Percentiles rank a stretch among this genome's conserved stretches.
phyloP scores from a whole-genome alignment of 163 green algal species.

The Prototheca wickerhamii region DNA sequence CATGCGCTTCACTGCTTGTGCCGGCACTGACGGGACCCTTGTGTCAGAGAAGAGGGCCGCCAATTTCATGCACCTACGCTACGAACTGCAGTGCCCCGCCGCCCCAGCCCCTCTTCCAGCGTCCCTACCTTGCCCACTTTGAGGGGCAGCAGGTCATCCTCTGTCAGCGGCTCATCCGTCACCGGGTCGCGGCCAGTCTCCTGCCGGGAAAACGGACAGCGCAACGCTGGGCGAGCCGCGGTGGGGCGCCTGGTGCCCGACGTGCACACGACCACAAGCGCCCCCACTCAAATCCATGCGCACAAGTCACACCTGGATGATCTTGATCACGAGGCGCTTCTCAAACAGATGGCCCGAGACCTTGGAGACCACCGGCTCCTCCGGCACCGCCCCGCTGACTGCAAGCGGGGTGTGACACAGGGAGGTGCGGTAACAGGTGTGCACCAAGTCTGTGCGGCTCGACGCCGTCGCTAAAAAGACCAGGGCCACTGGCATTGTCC shows the following conservation, averaged over 20 bases:
- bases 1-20: not conserved
- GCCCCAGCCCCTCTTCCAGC: slow-evolving; percentile 2
- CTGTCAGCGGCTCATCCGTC: slow-evolving; percentile 53
- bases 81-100: no score
- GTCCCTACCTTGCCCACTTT: slow-evolving; percentile 39
- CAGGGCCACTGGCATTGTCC: not conserved
- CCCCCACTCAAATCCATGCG: not conserved
- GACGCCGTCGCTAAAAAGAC: not conserved
- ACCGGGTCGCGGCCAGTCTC: slow-evolving; percentile 79
- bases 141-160: slow-evolving; percentile 79
- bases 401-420: not conserved
- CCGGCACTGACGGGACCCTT: not conserved
- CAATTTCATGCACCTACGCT: no score
- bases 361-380: slow-evolving; percentile 77
- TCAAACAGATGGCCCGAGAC: slow-evolving; percentile 87
- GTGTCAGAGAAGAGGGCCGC: no score
- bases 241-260: not conserved
- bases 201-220: slow-evolving; percentile 16
- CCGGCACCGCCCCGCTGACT: slow-evolving; percentile 76
- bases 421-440: not conserved
- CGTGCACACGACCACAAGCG: not conserved
- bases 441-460: not conserved
- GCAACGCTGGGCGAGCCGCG: no score
- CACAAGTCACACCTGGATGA: slow-evolving; percentile 57
- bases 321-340: slow-evolving; percentile 75